Evolutionary conservation across 352 stramenopile species (phyloP).

Genomic region (Phytophthora citrophthora): DNA sequence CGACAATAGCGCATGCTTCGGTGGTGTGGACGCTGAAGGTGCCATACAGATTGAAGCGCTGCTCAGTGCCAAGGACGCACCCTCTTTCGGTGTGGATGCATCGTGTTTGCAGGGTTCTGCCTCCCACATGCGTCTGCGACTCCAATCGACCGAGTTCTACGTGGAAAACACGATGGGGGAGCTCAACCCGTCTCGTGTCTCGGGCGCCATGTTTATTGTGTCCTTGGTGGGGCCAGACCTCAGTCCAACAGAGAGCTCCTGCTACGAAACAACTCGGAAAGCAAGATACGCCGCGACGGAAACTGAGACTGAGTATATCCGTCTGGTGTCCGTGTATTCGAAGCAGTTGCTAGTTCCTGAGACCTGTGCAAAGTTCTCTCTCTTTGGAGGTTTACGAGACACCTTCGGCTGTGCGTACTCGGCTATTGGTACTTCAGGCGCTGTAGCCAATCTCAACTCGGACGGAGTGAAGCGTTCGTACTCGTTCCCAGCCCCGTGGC

Average conservation of each 20-base stretch:
- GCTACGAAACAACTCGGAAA: slow-evolving; percentile 27
- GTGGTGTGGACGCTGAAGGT: slow-evolving; percentile 40
- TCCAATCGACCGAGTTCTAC: slow-evolving; percentile 48
- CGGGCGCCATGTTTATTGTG: slow-evolving; percentile 38
- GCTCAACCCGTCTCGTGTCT: slow-evolving; percentile 34
- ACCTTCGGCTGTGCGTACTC: slow-evolving; percentile 42
- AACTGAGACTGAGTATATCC: slow-evolving; percentile 22
- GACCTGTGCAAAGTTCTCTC: slow-evolving; percentile 29
- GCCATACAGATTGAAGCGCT: slow-evolving; percentile 43
- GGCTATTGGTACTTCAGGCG: slow-evolving; percentile 38
- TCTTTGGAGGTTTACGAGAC: slow-evolving; percentile 33
- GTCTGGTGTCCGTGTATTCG: slow-evolving; percentile 33
- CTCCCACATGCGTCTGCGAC: slow-evolving; percentile 39
- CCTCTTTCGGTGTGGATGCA: slow-evolving; percentile 32
- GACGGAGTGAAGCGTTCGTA: slow-evolving; percentile 22
- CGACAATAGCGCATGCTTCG: slow-evolving; percentile 36
- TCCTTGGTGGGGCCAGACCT: slow-evolving; percentile 28
- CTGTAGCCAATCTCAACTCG: slow-evolving; percentile 27
- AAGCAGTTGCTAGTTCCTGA: slow-evolving; percentile 28
- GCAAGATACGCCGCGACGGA: slow-evolving; percentile 19
- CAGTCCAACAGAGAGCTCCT: slow-evolving; percentile 24
- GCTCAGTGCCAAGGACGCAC: slow-evolving; percentile 23
- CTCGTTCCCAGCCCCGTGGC: slow-evolving; percentile 45
- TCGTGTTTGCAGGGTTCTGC: slow-evolving; percentile 26
- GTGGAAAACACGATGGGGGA: slow-evolving; percentile 33